Conservation (phyloP, 805 yeast genomes). For the Kodamaea hsintzibuensis region DNA sequence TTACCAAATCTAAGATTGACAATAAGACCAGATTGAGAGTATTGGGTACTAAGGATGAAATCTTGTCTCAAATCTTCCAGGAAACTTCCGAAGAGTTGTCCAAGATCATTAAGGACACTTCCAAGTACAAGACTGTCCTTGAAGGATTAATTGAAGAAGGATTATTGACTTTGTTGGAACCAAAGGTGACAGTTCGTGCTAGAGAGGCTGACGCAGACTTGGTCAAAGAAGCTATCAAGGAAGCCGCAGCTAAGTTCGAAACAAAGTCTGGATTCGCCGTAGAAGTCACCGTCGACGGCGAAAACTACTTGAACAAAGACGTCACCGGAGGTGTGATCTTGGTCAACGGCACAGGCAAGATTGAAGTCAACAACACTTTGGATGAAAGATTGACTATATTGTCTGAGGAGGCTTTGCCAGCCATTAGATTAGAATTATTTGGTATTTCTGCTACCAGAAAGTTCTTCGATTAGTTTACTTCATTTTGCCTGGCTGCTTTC, state of each 20-base stretch:
- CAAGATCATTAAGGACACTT: slow-evolving; percentile 52
- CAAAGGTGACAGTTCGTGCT: slow-evolving; percentile 61
- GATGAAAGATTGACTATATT: slow-evolving; percentile 89
- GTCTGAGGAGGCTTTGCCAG: slow-evolving; percentile 85
- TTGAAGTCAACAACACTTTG: slow-evolving; percentile 87
- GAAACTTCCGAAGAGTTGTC: slow-evolving; percentile 65
- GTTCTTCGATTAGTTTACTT: slow-evolving; percentile 68
- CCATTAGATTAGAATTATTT: slow-evolving; percentile 84
- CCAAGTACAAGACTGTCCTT: slow-evolving; percentile 67
- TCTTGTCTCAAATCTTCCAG: slow-evolving; percentile 72
- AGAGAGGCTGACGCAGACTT: slow-evolving; percentile 63
- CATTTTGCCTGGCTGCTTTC: slow-evolving; percentile 6
- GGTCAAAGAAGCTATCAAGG: slow-evolving; percentile 61
- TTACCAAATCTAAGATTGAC: slow-evolving; percentile 90
- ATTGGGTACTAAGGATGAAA: slow-evolving; percentile 76
- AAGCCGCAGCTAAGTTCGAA: slow-evolving; percentile 64
- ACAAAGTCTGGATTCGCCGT: slow-evolving; percentile 60
- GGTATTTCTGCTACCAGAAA: slow-evolving; percentile 85
- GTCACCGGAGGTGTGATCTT: slow-evolving; percentile 85
- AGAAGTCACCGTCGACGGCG: slow-evolving; percentile 56
- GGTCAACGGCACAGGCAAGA: slow-evolving; percentile 71
- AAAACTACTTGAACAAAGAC: slow-evolving; percentile 57
- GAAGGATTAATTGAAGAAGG: slow-evolving; percentile 79
- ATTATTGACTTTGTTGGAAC: slow-evolving; percentile 71
- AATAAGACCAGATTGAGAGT: slow-evolving; percentile 94